These are phyloP conservation scores for Trichoderma atrobrunneum DNA, from an alignment of 2,329 filamentous ascomycete species.

Conservation along the genomic window DNA sequence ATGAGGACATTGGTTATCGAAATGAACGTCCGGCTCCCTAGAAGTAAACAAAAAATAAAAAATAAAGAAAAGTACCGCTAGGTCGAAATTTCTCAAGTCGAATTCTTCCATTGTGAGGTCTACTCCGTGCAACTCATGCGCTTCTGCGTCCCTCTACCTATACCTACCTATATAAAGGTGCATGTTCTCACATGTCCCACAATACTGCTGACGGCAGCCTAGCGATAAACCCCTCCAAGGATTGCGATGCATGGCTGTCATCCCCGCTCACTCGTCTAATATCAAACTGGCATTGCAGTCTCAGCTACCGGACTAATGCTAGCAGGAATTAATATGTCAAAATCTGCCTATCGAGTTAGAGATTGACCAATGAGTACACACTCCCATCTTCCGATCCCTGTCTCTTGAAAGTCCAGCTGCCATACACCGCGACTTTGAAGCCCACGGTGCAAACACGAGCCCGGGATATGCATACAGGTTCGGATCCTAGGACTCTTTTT, in stretches of 20 bases:
- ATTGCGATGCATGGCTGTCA: background rate
- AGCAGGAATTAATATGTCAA: background rate
- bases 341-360: background rate
- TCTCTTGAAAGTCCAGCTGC: background rate
- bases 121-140: background rate
- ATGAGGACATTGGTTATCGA: background rate
- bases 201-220: background rate
- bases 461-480: background rate
- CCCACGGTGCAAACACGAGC: background rate
- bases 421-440: background rate
- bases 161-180: background rate
- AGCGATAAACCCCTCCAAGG: background rate
- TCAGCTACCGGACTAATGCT: background rate
- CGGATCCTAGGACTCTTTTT: background rate
- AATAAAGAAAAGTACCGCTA: background rate
- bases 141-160: background rate
- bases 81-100: background rate
- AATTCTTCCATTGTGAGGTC: background rate
- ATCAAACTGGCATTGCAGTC: background rate
- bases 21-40: background rate
- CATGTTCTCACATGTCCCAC: background rate
- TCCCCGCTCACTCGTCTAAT: background rate
- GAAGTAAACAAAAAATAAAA: background rate
- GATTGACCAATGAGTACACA: background rate
- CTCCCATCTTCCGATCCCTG: background rate